These are phyloP conservation scores for Stygiomarasmius scandens DNA, from an alignment of 1,284 basidiomycete genomes.

Conservation along the genomic window DNA sequence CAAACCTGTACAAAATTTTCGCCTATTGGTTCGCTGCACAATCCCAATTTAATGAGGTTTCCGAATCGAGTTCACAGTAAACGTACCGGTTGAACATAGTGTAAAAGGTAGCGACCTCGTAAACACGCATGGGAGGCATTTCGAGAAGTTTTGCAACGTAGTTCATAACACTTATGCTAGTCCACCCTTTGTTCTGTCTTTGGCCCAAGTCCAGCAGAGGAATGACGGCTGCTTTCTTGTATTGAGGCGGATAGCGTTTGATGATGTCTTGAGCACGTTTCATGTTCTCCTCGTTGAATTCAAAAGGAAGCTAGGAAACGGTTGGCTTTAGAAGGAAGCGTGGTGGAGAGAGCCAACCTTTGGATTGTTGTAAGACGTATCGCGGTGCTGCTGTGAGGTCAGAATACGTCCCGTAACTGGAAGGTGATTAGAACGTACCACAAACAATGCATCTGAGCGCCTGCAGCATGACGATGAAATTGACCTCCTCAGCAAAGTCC, in stretches of 20 bases:
- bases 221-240: conserved; percentile 97
- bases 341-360: conserved; percentile 48
- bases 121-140: conserved; percentile 98
- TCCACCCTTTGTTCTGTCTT: conserved; percentile 98
- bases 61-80: not conserved
- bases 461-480: conserved; percentile 30
- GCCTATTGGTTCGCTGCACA: conserved; percentile 86
- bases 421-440: conserved; percentile 39
- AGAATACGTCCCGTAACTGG: not conserved
- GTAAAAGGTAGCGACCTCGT: conserved; percentile 99
- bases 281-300: conserved; percentile 82
- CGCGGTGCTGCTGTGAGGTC: conserved; percentile 73
- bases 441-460: conserved; percentile 56
- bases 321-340: not conserved
- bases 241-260: conserved; percentile 92
- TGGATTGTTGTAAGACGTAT: conserved; percentile 92
- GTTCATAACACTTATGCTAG: conserved; percentile 99
- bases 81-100: conserved; percentile 96
- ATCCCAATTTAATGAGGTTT: not conserved
- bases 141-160: conserved; percentile 91
- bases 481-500: conserved; percentile 5
- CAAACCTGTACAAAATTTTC: conserved; percentile 97
- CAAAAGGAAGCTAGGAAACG: conserved; percentile 78
- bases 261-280: conserved; percentile 90
- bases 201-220: conserved; percentile 96